phyloP scores from a whole-genome alignment of 2,329 filamentous ascomycete species.

The Drechslerella coelobrocha region DNA sequence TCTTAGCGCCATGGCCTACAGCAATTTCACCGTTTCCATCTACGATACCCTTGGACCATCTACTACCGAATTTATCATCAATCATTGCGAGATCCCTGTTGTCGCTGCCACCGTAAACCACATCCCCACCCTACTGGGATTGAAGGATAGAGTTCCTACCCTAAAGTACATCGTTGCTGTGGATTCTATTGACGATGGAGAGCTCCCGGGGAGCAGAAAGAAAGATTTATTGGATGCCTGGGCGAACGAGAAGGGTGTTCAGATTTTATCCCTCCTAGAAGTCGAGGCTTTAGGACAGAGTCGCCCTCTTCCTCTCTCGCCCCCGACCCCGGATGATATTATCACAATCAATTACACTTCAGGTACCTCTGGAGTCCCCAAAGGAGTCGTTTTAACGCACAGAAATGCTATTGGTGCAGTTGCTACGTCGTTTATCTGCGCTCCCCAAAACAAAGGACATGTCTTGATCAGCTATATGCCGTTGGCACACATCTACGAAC shows the following conservation, averaged over 20 bases:
- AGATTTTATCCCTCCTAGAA: slow-evolving; percentile 78
- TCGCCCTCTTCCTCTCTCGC: slow-evolving; percentile 72
- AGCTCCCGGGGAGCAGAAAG: slow-evolving; percentile 79
- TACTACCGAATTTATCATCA: slow-evolving; percentile 92
- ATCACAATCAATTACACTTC: slow-evolving; percentile 93
- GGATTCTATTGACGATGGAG: slow-evolving; percentile 81
- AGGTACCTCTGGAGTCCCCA: slow-evolving; percentile 81
- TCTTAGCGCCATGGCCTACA: slow-evolving; percentile 83
- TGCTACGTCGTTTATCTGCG: slow-evolving; percentile 62
- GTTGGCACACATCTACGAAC: slow-evolving; percentile 90
- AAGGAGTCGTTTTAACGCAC: slow-evolving; percentile 84
- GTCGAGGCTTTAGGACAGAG: slow-evolving; percentile 81
- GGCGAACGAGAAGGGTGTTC: slow-evolving; percentile 74
- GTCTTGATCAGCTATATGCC: slow-evolving; percentile 85
- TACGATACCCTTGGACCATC: slow-evolving; percentile 96
- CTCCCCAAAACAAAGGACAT: slow-evolving; percentile 64
- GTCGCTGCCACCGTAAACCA: slow-evolving; percentile 67
- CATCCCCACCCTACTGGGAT: slow-evolving; percentile 53
- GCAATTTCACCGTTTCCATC: slow-evolving; percentile 86
- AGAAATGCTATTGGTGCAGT: slow-evolving; percentile 77
- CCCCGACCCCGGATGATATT: slow-evolving; percentile 75
- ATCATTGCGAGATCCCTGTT: slow-evolving; percentile 78
- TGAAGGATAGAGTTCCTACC: slow-evolving; percentile 62
- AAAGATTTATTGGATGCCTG: slow-evolving; percentile 76
- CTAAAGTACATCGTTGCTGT: slow-evolving; percentile 88